Evolutionary conservation across 2,329 filamentous ascomycete genomes (phyloP).

Genomic region (Fusarium protoensiforme): DNA sequence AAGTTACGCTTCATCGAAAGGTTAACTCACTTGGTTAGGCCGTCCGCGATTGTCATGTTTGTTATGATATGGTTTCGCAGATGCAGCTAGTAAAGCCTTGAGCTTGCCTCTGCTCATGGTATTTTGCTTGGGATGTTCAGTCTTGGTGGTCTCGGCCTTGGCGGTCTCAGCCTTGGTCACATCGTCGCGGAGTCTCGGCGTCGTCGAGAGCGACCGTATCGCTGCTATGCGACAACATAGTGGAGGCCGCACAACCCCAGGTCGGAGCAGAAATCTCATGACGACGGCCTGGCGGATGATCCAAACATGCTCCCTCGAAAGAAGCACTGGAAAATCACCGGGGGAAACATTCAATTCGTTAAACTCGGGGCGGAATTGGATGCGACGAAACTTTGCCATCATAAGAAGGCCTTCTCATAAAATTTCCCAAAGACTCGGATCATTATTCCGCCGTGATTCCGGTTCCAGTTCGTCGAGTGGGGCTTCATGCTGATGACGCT

Average conservation of each 20-base stretch:
- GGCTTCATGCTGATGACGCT: slow-evolving; percentile 36
- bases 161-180: background rate
- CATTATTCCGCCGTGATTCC: slow-evolving; percentile 31
- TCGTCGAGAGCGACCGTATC: slow-evolving; percentile 42
- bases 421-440: slow-evolving; percentile 37
- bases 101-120: background rate
- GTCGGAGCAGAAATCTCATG: slow-evolving; percentile 47
- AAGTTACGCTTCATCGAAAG: background rate
- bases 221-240: slow-evolving; percentile 28
- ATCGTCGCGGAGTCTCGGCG: slow-evolving; percentile 12
- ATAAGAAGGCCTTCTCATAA: slow-evolving; percentile 21
- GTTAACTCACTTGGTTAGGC: slow-evolving; percentile 41
- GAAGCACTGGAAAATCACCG: slow-evolving; percentile 1
- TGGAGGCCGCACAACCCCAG: slow-evolving; percentile 38
- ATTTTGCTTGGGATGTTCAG: background rate
- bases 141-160: background rate
- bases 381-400: slow-evolving; percentile 24
- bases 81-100: background rate
- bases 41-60: slow-evolving; percentile 28
- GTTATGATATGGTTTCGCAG: background rate
- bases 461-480: slow-evolving; percentile 25
- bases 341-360: slow-evolving; percentile 7
- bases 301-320: slow-evolving; percentile 29
- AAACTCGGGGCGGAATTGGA: background rate
- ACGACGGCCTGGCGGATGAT: slow-evolving; percentile 15